A percentile compares a stretch with the other conserved stretches of the same genome.
These are phyloP conservation scores for Saccharomycopsis selenospora DNA, from an alignment of 805 yeast genomes.

Conservation along the genomic window DNA sequence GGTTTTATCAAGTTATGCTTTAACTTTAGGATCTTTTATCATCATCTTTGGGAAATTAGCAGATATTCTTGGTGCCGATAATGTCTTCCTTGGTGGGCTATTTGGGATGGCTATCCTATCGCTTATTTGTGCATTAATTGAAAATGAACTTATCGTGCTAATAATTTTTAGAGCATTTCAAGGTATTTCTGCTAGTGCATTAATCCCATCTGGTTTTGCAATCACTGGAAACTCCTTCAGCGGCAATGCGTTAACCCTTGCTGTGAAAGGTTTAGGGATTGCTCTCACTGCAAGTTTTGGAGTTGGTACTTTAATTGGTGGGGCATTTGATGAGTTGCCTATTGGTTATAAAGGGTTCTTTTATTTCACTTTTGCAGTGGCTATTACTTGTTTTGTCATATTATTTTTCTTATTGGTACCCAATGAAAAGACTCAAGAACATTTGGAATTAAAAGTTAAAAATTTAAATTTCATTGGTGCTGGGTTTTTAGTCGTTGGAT, in stretches of 20 bases:
- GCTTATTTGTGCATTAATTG: slow-evolving; percentile 32
- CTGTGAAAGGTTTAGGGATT: slow-evolving; percentile 26
- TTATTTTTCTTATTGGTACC: slow-evolving; percentile 24
- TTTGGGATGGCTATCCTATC: slow-evolving; percentile 25
- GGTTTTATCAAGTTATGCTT: slow-evolving; percentile 38
- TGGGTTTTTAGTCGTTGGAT: slow-evolving; percentile 1
- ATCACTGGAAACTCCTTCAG: slow-evolving; percentile 28
- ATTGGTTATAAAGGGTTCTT: slow-evolving; percentile 14
- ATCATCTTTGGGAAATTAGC: slow-evolving; percentile 36
- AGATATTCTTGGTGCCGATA: slow-evolving; percentile 32
- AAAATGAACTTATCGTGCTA: slow-evolving; percentile 29
- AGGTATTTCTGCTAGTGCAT: slow-evolving; percentile 37
- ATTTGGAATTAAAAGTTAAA: slow-evolving; percentile 3
- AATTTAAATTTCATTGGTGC: slow-evolving; percentile 7
- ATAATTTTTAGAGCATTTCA: slow-evolving; percentile 40
- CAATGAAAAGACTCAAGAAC: slow-evolving; percentile 4
- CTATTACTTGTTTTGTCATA: slow-evolving; percentile 22
- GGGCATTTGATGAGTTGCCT: slow-evolving; percentile 10
- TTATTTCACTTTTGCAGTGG: slow-evolving; percentile 18
- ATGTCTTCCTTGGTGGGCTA: slow-evolving; percentile 26
- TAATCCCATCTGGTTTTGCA: slow-evolving; percentile 34
- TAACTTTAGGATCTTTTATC: slow-evolving; percentile 39
- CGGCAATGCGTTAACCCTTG: slow-evolving; percentile 26
- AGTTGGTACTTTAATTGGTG: slow-evolving; percentile 17
- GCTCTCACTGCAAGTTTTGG: slow-evolving; percentile 25